Evolutionary conservation across 768 basidiomycete genomes (phyloP).

Genomic region (Cystofilobasidium ferigula): DNA sequence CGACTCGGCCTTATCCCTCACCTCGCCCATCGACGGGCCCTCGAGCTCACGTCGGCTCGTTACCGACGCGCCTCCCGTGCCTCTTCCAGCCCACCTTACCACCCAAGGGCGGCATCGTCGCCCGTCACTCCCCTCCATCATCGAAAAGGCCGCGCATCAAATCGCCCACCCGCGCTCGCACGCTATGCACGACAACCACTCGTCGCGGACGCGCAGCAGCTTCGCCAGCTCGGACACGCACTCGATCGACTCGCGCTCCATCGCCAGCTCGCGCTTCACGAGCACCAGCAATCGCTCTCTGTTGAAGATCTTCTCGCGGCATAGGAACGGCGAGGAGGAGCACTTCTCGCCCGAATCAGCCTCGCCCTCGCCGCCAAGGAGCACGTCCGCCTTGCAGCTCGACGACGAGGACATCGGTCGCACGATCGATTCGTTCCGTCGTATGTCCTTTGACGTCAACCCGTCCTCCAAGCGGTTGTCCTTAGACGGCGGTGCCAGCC

Average conservation of each 20-base stretch:
- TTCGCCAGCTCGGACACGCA: slow-evolving; percentile 1
- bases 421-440: slow-evolving; percentile 16
- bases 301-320: slow-evolving; percentile 14
- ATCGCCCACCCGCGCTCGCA: slow-evolving; percentile 24
- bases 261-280: neutral
- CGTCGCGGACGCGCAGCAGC: neutral
- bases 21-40: slow-evolving; percentile 11
- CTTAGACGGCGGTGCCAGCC: neutral
- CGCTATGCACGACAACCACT: neutral
- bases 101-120: slow-evolving; percentile 28
- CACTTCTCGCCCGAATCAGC: slow-evolving; percentile 6
- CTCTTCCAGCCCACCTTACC: slow-evolving; percentile 7
- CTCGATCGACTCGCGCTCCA: slow-evolving; percentile 14
- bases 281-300: slow-evolving; percentile 8
- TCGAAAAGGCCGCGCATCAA: slow-evolving; percentile 41
- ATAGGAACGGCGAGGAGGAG: neutral
- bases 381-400: slow-evolving; percentile 3
- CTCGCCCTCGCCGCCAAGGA: slow-evolving; percentile 15
- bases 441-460: slow-evolving; percentile 6
- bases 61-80: slow-evolving; percentile 11
- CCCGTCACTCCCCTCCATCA: slow-evolving; percentile 41
- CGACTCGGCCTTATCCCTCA: slow-evolving; percentile 7
- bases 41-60: slow-evolving; percentile 4
- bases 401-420: slow-evolving; percentile 21
- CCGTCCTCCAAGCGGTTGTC: neutral